phyloP scores from a whole-genome alignment of 257 asterid genomes.

The Solanum tarijense region DNA sequence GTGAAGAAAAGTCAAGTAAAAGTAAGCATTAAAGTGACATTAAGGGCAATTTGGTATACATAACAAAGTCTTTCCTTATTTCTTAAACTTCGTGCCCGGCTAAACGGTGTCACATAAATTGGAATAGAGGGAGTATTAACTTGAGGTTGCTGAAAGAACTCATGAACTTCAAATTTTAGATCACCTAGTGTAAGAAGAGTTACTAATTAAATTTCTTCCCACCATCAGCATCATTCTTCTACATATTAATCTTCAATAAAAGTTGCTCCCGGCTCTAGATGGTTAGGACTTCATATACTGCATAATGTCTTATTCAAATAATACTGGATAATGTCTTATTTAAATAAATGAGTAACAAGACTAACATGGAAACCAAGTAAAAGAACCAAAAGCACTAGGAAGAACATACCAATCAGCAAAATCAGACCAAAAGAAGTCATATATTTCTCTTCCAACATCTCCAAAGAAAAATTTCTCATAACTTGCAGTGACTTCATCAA shows the following conservation, averaged over 20 bases:
- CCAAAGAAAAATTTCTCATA: slow-evolving; percentile 86
- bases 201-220: background rate
- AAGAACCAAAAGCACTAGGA: background rate
- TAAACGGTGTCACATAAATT: background rate
- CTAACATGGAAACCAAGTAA: slow-evolving; percentile 1
- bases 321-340: background rate
- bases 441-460: slow-evolving; percentile 85
- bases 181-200: background rate
- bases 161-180: background rate
- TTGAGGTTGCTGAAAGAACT: background rate
- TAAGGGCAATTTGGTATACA: background rate
- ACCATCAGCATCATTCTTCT: background rate
- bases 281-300: background rate
- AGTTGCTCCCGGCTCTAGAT: background rate
- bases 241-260: background rate
- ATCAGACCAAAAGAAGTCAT: slow-evolving; percentile 95
- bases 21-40: background rate
- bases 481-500: slow-evolving; percentile 69
- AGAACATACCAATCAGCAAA: slow-evolving; percentile 87
- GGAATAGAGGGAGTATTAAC: background rate
- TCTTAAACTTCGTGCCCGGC: background rate
- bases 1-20: background rate
- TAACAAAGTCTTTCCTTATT: background rate
- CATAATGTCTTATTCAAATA: background rate
- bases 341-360: background rate